Evolutionary conservation across 1,139 yeast species (phyloP), one percentile per base, ranked within the genome.

Genomic region (Arxiozyma telluris): DNA sequence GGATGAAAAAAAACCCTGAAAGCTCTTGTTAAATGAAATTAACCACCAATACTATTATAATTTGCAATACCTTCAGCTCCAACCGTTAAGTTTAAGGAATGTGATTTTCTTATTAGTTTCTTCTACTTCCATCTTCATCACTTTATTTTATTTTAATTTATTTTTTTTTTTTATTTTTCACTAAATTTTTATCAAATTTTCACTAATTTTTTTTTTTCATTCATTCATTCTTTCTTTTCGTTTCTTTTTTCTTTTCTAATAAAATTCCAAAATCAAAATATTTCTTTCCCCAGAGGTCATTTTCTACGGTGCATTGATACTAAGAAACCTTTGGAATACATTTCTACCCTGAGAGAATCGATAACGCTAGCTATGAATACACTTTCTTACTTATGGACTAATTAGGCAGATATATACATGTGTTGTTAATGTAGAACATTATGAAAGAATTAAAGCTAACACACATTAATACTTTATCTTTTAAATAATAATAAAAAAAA

Each of bases 391-490:
- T 15, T 34, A 34, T n/a, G 2, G 8, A 12, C 12, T 12, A 15
- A 27, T 27, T 27, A 8, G 12, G n/a, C 4, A 34, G 12, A 12
- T 34, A 12, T 4, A 34, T 12, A 34, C n/a, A 34, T 4, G 1
- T 12, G 8, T 12, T 12, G 12, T n/a, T 15, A 15, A 34, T 12
- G 8, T 12, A 15, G 3, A 34, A 11, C 30, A 41, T 25, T 41
- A 34, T 22, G 8, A 12, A 4, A 38, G 22, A 23, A 20, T 6
- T 45, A 20, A 44, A 12, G 38, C 18, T 38, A 15, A 46, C 49
- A 46, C 49, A 46, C 49, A 46, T 20, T 46, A 34, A 38, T 46
- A 46, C 49, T 34, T 34, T 46, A 46, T 46, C 30, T 4, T 38
- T 21, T 46, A 15, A 46, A 12, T 18, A n/a, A n/a, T n/a, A n/a